These are phyloP conservation scores for Trapa bicornis DNA, from an alignment of 345 rosid genomes.

Conservation along the genomic window DNA sequence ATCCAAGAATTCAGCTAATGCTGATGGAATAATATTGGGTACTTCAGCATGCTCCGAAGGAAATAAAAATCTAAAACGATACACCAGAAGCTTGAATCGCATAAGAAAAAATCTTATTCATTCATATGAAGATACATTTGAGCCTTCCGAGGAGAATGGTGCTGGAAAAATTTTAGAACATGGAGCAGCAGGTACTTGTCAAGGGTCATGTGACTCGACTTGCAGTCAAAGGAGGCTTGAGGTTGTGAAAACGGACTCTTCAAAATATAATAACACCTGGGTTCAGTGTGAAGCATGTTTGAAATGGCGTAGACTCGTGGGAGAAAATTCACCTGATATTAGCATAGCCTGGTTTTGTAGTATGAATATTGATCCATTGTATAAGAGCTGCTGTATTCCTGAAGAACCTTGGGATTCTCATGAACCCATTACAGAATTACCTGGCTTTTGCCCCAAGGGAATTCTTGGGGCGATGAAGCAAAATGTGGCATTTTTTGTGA, in stretches of 20 bases:
- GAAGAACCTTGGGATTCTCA: slow-evolving; percentile 64
- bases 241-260: slow-evolving; percentile 20
- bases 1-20: too few species aligned
- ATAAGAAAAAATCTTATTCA: slow-evolving; percentile 49
- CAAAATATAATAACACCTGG: slow-evolving; percentile 49
- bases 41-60: slow-evolving; percentile 14
- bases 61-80: slow-evolving; percentile 22
- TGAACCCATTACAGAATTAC: slow-evolving; percentile 48
- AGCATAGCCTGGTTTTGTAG: slow-evolving; percentile 85
- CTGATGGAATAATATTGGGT: slow-evolving; percentile 2
- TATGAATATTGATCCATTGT: slow-evolving; percentile 58
- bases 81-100: slow-evolving; percentile 37
- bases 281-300: slow-evolving; percentile 86
- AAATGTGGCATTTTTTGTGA: slow-evolving; percentile 62
- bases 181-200: slow-evolving; percentile 9
- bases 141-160: slow-evolving; percentile 21
- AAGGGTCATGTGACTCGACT: neutral
- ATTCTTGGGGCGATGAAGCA: slow-evolving; percentile 40
- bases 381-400: slow-evolving; percentile 59
- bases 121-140: slow-evolving; percentile 31
- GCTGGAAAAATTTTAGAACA: slow-evolving; percentile 21
- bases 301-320: slow-evolving; percentile 78
- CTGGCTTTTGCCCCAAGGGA: slow-evolving; percentile 66
- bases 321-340: slow-evolving; percentile 26
- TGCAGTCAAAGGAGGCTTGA: slow-evolving; percentile 18